Percentiles rank a stretch among this genome's conserved stretches.
These are phyloP conservation scores for Colletotrichum cuscutae DNA, from an alignment of 2,329 filamentous ascomycete genomes.

Conservation along the genomic window DNA sequence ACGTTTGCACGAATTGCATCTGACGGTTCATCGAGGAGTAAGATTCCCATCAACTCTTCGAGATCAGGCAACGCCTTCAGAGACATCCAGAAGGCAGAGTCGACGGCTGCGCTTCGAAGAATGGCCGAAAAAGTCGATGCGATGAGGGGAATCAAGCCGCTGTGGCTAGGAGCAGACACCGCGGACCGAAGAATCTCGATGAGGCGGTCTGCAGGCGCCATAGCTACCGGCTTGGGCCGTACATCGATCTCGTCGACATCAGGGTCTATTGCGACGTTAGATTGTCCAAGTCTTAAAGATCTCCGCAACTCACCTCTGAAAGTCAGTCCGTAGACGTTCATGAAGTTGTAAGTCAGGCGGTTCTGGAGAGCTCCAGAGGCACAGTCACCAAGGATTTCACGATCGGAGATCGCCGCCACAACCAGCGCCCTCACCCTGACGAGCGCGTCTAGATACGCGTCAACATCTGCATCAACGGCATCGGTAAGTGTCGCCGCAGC, in stretches of 20 bases:
- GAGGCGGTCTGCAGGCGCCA: conserved; percentile 39
- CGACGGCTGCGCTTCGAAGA: conserved; percentile 52
- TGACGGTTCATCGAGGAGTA: conserved; percentile 51
- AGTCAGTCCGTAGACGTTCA: conserved; percentile 66
- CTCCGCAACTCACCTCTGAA: conserved; percentile 58
- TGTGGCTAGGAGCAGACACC: conserved; percentile 16
- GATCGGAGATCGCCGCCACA: conserved; percentile 54
- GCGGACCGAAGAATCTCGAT: conserved; percentile 42
- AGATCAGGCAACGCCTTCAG: conserved; percentile 45
- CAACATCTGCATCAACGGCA: conserved; percentile 37
- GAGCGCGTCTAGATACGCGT: conserved; percentile 47
- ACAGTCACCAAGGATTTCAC: conserved; percentile 19
- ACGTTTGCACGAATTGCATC: conserved; percentile 48
- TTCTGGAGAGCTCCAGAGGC: conserved; percentile 56
- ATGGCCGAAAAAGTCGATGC: conserved; percentile 50
- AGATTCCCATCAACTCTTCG: conserved; percentile 43
- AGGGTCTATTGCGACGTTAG: conserved; percentile 41
- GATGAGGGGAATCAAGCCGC: conserved; percentile 36
- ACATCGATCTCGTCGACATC: not conserved
- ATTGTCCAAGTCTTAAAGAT: not conserved
- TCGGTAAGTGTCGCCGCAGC: not conserved
- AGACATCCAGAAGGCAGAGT: conserved; percentile 49
- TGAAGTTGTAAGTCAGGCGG: conserved; percentile 61
- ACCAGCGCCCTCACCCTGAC: conserved; percentile 63
- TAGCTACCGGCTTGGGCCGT: conserved; percentile 37